Conservation (phyloP, 371 early-diverging fungal species). For the Haplosporangium sp. region DNA sequence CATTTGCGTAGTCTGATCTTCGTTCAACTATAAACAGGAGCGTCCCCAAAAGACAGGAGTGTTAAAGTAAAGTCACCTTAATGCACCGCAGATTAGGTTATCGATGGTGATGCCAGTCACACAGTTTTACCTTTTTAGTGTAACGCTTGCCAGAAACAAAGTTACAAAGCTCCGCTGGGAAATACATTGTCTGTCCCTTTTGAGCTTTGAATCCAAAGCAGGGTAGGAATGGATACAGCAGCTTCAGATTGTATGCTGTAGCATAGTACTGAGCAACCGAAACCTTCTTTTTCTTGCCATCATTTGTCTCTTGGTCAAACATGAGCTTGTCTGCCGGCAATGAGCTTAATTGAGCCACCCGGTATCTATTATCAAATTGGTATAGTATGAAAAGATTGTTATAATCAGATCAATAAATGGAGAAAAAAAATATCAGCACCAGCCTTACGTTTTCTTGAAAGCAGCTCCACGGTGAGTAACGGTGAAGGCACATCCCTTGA, state of each 20-base stretch:
- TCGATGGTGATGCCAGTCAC: not conserved
- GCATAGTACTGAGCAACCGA: constrained; percentile 75
- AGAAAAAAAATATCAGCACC: not conserved
- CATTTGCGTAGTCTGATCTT: constrained; percentile 81
- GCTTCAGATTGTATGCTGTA: constrained; percentile 64
- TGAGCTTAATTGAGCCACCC: constrained; percentile 64
- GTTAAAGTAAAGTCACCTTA: not conserved
- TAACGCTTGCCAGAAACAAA: constrained; percentile 75
- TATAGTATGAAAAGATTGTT: not conserved
- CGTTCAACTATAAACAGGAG: constrained; percentile 60
- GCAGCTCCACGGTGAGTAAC: constrained; percentile 67
- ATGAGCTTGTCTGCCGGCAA: constrained; percentile 66
- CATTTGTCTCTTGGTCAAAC: constrained; percentile 62
- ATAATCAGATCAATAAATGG: not conserved
- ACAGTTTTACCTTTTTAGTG: constrained; percentile 57
- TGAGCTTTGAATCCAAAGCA: constrained; percentile 69
- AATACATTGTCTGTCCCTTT: constrained; percentile 57
- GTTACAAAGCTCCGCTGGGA: constrained; percentile 83
- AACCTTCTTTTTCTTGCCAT: constrained; percentile 56
- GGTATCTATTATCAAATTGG: constrained; percentile 58
- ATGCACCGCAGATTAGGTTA: not conserved
- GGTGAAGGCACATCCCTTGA: constrained; percentile 68
- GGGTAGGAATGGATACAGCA: constrained; percentile 76
- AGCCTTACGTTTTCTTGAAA: constrained; percentile 52
- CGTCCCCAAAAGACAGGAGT: not conserved